Percentiles rank a stretch among this genome's conserved stretches.
Evolutionary conservation across 257 asterid genomes (phyloP).

Genomic region (Echites panduratus): DNA sequence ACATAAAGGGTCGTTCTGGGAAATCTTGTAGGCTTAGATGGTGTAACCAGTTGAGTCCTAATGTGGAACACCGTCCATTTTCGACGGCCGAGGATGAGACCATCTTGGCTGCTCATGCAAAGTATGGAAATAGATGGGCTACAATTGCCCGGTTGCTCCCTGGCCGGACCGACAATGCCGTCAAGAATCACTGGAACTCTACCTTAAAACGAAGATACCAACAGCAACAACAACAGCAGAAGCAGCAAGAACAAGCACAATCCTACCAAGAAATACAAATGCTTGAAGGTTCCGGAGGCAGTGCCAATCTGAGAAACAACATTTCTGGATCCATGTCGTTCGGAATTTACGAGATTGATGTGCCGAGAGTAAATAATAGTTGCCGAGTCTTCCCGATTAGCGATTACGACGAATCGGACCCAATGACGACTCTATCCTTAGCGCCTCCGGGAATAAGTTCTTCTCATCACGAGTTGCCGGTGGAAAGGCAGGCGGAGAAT

Average conservation of each 20-base stretch:
- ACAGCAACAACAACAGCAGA: slow-evolving; percentile 3
- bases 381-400: slow-evolving; percentile 11
- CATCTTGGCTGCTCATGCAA: slow-evolving; percentile 58
- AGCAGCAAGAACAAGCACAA: neutral
- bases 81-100: slow-evolving; percentile 59
- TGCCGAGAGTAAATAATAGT: neutral
- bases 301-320: slow-evolving; percentile 7
- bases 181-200: slow-evolving; percentile 80
- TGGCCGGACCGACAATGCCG: slow-evolving; percentile 88
- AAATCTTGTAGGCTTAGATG: slow-evolving; percentile 78
- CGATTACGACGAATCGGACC: slow-evolving; percentile 41
- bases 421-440: slow-evolving; percentile 61
- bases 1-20: slow-evolving; percentile 74
- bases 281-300: neutral
- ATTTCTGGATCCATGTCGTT: slow-evolving; percentile 17
- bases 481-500: slow-evolving; percentile 30
- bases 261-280: neutral
- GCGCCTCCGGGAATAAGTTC: slow-evolving; percentile 68
- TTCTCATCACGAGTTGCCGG: slow-evolving; percentile 13
- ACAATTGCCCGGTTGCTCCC: slow-evolving; percentile 77
- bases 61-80: slow-evolving; percentile 76
- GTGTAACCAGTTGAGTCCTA: slow-evolving; percentile 84
- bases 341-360: slow-evolving; percentile 1
- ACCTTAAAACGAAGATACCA: slow-evolving; percentile 51
- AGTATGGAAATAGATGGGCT: slow-evolving; percentile 79